Base-by-base conservation (phyloP, 192 early-diverging fungal species). In the Chytriomyces hyalinus region DNA sequence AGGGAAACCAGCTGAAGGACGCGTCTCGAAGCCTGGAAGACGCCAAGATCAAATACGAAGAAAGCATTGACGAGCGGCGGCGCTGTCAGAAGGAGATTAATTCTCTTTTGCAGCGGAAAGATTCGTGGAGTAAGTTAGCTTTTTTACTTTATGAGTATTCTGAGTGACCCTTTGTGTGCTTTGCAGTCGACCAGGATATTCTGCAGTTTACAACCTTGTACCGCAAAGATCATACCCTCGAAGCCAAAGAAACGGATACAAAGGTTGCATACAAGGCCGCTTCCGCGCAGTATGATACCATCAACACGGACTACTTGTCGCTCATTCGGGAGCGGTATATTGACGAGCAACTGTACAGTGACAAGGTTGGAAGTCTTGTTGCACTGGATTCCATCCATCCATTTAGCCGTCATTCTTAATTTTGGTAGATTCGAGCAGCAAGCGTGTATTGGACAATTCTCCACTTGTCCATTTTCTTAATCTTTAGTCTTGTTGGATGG, bases 281-380 rank as follows among this genome's bases (percentile, higher is more conserved):
- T 2, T 76, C 72, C 7, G 84, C 78, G 49, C 64, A 43, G 20
- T 88, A 85, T 69, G 87, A 88, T 5, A 22, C 48, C 9, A 61
- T 66, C 45, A 81, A 88, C 49, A 20, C 75, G 8, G 85, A 86
- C 17, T 88, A 83, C 74, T 64, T 85, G 45, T 80, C 76, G 57
- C 83, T 83, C 49, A 84, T 88, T 44, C 73, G 87, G 6, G 87
- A 88, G 60, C 77, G 87, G 5, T 88, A 88, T 63, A 83, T 88
- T 24, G 87, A 88, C 47, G 87, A 88, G 68, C 87, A 88, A 61
- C 80, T 88, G 22, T 88, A 79, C 66, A 80, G 78, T 5, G 87
- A 88, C 73, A 88, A 88, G 71, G 86, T 88, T 57, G 68, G 86
- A 7, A 57, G 65, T 20, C 24, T 51, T 2, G 26, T 78, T 36